A percentile compares a stretch with the other conserved stretches of the same genome.
phyloP scores from a whole-genome alignment of 352 stramenopile species.

The Globisporangium recalcitrans region DNA sequence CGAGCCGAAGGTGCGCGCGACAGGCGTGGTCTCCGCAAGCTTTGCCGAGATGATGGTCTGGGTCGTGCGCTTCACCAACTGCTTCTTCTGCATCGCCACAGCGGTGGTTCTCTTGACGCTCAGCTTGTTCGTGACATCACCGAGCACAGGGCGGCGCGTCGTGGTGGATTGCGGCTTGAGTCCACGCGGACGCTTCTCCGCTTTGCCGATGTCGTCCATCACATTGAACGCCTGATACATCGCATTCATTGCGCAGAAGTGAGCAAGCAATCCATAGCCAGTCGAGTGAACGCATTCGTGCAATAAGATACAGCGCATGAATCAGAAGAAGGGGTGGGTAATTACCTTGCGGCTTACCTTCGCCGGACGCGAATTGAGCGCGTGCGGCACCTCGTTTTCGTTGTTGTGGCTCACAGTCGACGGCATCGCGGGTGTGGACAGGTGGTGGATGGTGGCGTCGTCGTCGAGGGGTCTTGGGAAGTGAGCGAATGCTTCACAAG shows the following conservation, averaged over 20 bases:
- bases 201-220: conserved; percentile 37
- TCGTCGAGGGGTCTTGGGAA: conserved; percentile 6
- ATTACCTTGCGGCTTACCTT: conserved; percentile 43
- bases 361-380: conserved; percentile 29
- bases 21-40: conserved; percentile 29
- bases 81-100: conserved; percentile 43
- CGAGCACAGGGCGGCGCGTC: conserved; percentile 39
- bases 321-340: background rate
- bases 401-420: conserved; percentile 45
- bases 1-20: conserved; percentile 32
- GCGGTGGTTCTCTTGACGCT: conserved; percentile 60
- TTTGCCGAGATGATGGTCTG: conserved; percentile 16
- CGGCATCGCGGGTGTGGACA: conserved; percentile 22
- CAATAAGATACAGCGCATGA: background rate
- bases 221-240: conserved; percentile 39
- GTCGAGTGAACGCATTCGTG: background rate
- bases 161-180: conserved; percentile 33
- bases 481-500: conserved; percentile 12
- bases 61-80: conserved; percentile 33
- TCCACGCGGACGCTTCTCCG: conserved; percentile 56
- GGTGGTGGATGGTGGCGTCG: background rate
- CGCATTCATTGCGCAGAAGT: conserved; percentile 7
- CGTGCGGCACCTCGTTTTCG: conserved; percentile 63
- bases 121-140: conserved; percentile 73
- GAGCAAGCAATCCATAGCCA: background rate